Evolutionary conservation across 1,284 basidiomycete species (phyloP).

Genomic region (Sporisorium graminicola): DNA sequence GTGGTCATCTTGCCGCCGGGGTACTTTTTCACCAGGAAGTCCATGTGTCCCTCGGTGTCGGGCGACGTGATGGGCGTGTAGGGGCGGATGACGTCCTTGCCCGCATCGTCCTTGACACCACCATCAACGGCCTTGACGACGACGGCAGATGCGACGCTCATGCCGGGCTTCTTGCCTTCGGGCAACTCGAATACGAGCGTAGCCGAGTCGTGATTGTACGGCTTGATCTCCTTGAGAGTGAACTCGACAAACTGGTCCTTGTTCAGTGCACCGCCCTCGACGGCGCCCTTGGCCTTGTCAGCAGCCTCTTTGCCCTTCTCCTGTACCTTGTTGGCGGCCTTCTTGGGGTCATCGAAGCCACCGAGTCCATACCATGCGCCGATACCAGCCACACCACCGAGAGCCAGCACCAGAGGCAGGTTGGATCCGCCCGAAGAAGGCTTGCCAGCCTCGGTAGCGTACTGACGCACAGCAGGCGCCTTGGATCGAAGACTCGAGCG

Average conservation of each 20-base stretch:
- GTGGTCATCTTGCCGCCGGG: constrained; percentile 69
- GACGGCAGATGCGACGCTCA: constrained; percentile 78
- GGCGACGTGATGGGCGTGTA: constrained; percentile 70
- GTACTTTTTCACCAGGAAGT: constrained; percentile 83
- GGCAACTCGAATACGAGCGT: constrained; percentile 89
- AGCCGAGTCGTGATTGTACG: constrained; percentile 92
- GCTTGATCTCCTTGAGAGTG: constrained; percentile 83
- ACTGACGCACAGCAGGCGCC: constrained; percentile 38
- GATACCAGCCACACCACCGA: constrained; percentile 66
- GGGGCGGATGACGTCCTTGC: constrained; percentile 85
- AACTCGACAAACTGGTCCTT: constrained; percentile 81
- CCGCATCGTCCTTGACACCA: constrained; percentile 77
- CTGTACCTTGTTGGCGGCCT: constrained; percentile 51
- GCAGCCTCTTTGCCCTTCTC: constrained; percentile 45
- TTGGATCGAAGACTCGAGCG: constrained; percentile 48
- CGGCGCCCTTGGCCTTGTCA: constrained; percentile 38
- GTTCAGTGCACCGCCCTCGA: constrained; percentile 51
- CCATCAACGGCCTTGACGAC: constrained; percentile 72
- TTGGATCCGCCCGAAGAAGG: constrained; percentile 54
- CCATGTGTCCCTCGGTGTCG: constrained; percentile 61
- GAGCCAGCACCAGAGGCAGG: constrained; percentile 58
- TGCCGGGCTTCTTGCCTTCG: constrained; percentile 81
- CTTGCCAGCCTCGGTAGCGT: constrained; percentile 53
- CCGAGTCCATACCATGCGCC: constrained; percentile 64
- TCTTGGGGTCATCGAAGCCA: constrained; percentile 59